Evolutionary conservation across 1,284 basidiomycete genomes (phyloP).

Genomic region (Sporisorium exsertum): DNA sequence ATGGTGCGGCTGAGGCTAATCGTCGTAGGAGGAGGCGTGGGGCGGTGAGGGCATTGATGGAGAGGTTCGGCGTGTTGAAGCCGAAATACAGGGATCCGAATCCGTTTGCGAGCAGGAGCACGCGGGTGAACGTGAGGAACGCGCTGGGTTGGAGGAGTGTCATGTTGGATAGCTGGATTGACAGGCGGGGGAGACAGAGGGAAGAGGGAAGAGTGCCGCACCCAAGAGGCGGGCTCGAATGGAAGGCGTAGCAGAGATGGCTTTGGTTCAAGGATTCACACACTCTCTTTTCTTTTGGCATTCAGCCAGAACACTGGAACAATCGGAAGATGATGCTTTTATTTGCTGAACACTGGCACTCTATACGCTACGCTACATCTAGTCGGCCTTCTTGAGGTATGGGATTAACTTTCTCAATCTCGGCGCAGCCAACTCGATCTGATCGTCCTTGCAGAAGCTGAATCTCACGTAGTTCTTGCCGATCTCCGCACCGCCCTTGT

Average conservation of each 20-base stretch:
- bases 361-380: background rate
- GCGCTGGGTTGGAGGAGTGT: slow-evolving; percentile 49
- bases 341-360: background rate
- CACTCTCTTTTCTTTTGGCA: background rate
- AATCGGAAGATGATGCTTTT: background rate
- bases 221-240: slow-evolving; percentile 13
- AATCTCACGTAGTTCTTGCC: slow-evolving; percentile 63
- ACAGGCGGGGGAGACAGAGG: slow-evolving; percentile 10
- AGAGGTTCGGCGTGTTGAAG: slow-evolving; percentile 23
- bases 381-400: slow-evolving; percentile 18
- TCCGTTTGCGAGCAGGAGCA: slow-evolving; percentile 45
- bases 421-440: slow-evolving; percentile 57
- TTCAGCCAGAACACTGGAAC: background rate
- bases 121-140: slow-evolving; percentile 34
- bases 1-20: slow-evolving; percentile 15
- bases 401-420: slow-evolving; percentile 52
- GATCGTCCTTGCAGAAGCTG: slow-evolving; percentile 66
- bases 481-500: slow-evolving; percentile 37
- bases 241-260: slow-evolving; percentile 10
- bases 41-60: background rate
- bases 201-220: slow-evolving; percentile 12
- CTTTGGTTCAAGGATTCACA: background rate
- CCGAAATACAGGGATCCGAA: slow-evolving; percentile 49
- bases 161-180: slow-evolving; percentile 46
- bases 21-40: background rate